Evolutionary conservation across 768 basidiomycete species (phyloP), one percentile per base, ranked within the genome.

Genomic region (Agrocybe pediades): DNA sequence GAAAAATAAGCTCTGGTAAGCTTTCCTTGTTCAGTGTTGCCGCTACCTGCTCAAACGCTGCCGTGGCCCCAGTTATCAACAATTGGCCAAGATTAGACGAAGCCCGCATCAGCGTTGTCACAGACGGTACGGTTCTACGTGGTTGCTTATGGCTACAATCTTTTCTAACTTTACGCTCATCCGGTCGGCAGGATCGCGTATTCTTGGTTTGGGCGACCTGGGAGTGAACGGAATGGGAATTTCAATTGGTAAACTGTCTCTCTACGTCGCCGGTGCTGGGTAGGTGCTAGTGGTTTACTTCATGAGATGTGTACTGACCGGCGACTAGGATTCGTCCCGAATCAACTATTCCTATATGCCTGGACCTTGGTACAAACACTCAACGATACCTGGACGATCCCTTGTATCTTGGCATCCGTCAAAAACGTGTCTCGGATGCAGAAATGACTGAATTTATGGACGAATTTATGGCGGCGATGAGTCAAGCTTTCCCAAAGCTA

Each of bases 181-280:
- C 55, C 61, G 65, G 23, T 59, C 51, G 41, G 20, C 59, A 84
- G 92, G 88, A 29, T 92, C 90, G 16, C 86, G 95, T 43, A 95
- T 96, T 62, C 81, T 97, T 29, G 95, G 95, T 53, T 73, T 97
- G 17, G 95, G 90, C 15, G 90, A 90, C 62, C 82, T 91, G 40
- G 89, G 90, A 29, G 80, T 89, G 25, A 91, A 91, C 64, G 89
- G 89, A 11, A 90, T 91, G 89, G 87, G 87, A 0, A 93, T 96
- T 61, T 84, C 90, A 7, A 87, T 95, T 46, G 95, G 95, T n/a
- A 96, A 97, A 71, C 78, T 98, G 6, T 91, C 90, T 16, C 80
- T 97, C 16, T 96, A 95, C 66, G 79, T 94, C 52, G 90, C 92
- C 17, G 93, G 91, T 26, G 95, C 92, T 52, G 94, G 94, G 90